Evolutionary conservation across 2,329 filamentous ascomycete species (phyloP).

Genomic region (Epicoccum nigrum): DNA sequence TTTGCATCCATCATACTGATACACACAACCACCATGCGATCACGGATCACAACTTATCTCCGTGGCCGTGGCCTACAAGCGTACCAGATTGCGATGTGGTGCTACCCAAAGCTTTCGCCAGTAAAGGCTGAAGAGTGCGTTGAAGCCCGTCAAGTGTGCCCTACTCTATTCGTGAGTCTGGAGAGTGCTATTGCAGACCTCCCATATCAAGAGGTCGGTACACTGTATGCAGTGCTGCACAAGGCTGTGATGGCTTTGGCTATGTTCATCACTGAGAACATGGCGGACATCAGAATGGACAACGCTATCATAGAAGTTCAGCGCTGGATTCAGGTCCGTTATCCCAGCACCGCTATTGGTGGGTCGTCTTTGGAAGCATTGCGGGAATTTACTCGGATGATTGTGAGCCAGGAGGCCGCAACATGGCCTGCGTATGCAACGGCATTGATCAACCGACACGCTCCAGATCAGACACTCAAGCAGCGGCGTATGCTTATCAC

Average conservation of each 20-base stretch:
- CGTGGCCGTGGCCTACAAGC: background rate
- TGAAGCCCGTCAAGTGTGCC: background rate
- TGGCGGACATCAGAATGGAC: background rate
- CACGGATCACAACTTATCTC: background rate
- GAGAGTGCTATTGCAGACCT: background rate
- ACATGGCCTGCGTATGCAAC: background rate
- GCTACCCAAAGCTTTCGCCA: background rate
- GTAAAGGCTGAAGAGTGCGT: background rate
- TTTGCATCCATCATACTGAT: too few relatives aligned
- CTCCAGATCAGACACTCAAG: background rate
- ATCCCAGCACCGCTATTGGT: background rate
- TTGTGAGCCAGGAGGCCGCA: background rate
- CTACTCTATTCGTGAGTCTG: background rate
- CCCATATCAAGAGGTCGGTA: background rate
- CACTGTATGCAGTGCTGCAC: background rate
- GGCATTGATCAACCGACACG: background rate
- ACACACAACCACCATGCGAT: background rate
- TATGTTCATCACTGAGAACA: background rate
- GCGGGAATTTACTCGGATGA: background rate
- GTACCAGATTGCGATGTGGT: slow-evolving; percentile 1
- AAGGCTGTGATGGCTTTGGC: background rate
- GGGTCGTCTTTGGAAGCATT: background rate
- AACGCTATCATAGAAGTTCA: background rate
- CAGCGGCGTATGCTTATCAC: background rate
- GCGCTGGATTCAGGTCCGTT: background rate